These are phyloP conservation scores for Rhododendron ovatum DNA, from an alignment of 148 eudicot species.

Conservation along the genomic window DNA sequence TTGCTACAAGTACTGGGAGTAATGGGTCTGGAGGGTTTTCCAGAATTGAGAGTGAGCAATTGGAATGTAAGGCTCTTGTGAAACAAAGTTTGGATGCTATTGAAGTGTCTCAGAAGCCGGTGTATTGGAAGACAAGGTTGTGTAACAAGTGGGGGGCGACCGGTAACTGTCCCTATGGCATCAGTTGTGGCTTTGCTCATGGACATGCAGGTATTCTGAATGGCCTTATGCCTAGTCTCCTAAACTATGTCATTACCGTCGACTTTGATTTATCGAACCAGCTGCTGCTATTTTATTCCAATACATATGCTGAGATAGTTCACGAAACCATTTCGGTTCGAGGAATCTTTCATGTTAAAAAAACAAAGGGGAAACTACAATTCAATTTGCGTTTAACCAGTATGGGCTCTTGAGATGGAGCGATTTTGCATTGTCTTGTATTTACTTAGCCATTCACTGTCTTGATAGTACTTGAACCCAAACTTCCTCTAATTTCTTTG, in stretches of 20 bases:
- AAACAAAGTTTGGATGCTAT: not conserved
- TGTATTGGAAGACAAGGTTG: constrained; percentile 25
- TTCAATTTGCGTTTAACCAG: not conserved
- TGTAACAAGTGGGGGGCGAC: constrained; percentile 24
- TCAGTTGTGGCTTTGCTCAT: constrained; percentile 38
- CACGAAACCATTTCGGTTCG: not conserved
- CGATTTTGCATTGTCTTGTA: not conserved
- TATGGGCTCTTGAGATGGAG: not conserved
- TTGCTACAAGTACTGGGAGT: not conserved
- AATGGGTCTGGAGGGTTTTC: constrained; percentile 5
- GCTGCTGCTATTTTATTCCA: not conserved
- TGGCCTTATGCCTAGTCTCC: not conserved
- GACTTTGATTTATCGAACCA: not conserved
- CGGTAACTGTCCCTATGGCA: constrained; percentile 30
- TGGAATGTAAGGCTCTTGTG: not conserved
- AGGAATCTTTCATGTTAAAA: not conserved
- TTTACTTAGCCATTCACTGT: not conserved
- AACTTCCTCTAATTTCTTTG: not conserved
- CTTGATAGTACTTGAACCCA: not conserved
- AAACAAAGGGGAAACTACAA: not conserved
- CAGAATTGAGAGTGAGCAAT: not conserved
- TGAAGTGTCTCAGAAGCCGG: not conserved
- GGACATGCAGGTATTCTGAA: constrained; percentile 43
- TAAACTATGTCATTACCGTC: not conserved
- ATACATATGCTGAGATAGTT: not conserved